Evolutionary conservation across 116 monocot species (phyloP).

Genomic region (Phalaenopsis hybrid): DNA sequence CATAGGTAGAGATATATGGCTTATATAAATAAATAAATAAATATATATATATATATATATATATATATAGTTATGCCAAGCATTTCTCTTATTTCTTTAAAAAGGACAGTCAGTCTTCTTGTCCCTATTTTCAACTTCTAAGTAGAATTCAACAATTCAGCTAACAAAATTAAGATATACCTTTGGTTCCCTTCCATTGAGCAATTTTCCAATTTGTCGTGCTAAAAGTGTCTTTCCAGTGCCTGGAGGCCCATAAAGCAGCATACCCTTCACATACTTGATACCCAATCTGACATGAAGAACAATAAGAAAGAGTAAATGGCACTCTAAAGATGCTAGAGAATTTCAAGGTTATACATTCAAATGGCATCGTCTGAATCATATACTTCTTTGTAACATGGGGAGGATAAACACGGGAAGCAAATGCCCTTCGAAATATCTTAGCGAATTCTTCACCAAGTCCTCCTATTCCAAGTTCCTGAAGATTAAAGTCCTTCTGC

Average conservation of each 20-base stretch:
- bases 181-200: slow-evolving; percentile 99
- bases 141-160: not conserved
- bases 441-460: slow-evolving; percentile 83
- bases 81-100: not conserved
- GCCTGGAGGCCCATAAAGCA: slow-evolving; percentile 96
- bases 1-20: not conserved
- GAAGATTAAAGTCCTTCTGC: slow-evolving; percentile 92
- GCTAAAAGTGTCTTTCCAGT: slow-evolving; percentile 98
- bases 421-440: slow-evolving; percentile 98
- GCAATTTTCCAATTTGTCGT: slow-evolving; percentile 91
- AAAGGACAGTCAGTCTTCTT: not conserved
- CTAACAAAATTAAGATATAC: slow-evolving; percentile 16
- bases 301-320: slow-evolving; percentile 5
- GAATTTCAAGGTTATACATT: not conserved
- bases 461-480: slow-evolving; percentile 93
- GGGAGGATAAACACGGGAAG: slow-evolving; percentile 90
- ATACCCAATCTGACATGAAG: slow-evolving; percentile 70
- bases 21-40: too few relatives aligned
- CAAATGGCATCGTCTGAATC: not conserved
- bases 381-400: slow-evolving; percentile 76
- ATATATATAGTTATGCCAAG: not conserved
- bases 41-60: not conserved
- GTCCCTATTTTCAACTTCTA: not conserved
- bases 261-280: slow-evolving; percentile 96
- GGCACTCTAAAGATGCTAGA: not conserved